These are phyloP conservation scores for Nematodospora anomalae DNA, from an alignment of 1,139 yeast species.

Conservation along the genomic window DNA sequence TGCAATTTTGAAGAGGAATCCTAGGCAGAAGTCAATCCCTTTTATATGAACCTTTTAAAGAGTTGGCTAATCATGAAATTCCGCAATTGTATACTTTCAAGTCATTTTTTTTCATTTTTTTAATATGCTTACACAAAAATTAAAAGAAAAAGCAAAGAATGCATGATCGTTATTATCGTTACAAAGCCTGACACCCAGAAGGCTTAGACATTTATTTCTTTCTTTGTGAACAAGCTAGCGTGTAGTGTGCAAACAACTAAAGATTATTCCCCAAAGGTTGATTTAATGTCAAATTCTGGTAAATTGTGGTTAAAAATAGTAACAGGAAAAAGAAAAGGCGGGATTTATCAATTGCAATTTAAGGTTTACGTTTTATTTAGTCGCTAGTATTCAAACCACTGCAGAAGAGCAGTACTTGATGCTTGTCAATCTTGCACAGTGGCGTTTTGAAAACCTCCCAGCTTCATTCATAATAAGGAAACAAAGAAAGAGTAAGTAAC, in stretches of 20 bases:
- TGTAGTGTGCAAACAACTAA: too few species aligned
- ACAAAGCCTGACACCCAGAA: too few species aligned
- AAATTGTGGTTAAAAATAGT: not conserved
- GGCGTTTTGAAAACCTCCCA: too few species aligned
- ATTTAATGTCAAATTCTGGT: not conserved
- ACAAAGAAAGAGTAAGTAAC: too few species aligned
- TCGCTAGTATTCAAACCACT: too few species aligned
- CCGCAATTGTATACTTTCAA: too few species aligned
- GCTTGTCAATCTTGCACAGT: too few species aligned
- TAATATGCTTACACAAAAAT: not conserved
- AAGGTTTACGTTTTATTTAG: too few species aligned
- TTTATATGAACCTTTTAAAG: conserved; percentile 7
- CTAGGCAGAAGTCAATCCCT: conserved; percentile 5
- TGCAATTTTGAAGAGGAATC: conserved; percentile 3
- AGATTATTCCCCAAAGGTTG: not conserved
- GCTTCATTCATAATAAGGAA: too few species aligned
- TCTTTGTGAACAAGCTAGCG: not conserved
- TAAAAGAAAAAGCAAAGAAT: not conserved
- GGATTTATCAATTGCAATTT: too few species aligned
- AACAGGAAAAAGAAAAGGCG: not conserved
- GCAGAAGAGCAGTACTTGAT: too few species aligned
- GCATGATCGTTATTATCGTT: too few species aligned
- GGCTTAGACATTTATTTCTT: not conserved
- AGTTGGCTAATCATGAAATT: not conserved
- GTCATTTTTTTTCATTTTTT: not conserved